A percentile compares a stretch with the other conserved stretches of the same genome.
These are phyloP conservation scores for Amanita fuliginea DNA, from an alignment of 768 basidiomycete species.

Conservation along the genomic window DNA sequence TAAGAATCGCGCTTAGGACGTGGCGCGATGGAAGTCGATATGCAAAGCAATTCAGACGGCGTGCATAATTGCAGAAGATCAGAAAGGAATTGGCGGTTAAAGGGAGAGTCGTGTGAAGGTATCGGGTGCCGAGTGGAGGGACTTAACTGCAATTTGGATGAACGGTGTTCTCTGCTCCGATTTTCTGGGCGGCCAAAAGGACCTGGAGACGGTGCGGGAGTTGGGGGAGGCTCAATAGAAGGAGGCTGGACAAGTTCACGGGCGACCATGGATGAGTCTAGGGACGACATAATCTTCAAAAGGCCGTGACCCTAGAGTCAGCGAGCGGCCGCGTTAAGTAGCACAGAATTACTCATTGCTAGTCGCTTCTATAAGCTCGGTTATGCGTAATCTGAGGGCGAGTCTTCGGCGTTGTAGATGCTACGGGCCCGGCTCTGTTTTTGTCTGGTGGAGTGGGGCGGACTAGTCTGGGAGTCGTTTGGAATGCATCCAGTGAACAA, in stretches of 20 bases:
- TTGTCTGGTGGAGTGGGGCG: too few relatives aligned
- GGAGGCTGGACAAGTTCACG: slow-evolving; percentile 7
- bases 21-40: slow-evolving; percentile 53
- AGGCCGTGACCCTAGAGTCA: not conserved
- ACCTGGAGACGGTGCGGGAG: slow-evolving; percentile 51
- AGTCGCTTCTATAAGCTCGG: not conserved
- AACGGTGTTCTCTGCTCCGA: slow-evolving; percentile 9
- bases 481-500: too few relatives aligned
- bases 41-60: slow-evolving; percentile 50
- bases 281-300: not conserved
- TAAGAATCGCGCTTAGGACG: slow-evolving; percentile 50
- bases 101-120: slow-evolving; percentile 21
- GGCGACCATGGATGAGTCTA: not conserved
- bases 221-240: slow-evolving; percentile 43
- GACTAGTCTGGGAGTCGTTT: too few relatives aligned
- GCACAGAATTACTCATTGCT: not conserved
- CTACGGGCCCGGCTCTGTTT: too few relatives aligned
- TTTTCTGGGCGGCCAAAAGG: slow-evolving; percentile 10
- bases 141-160: slow-evolving; percentile 11
- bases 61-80: slow-evolving; percentile 43
- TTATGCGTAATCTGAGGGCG: too few relatives aligned
- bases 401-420: too few relatives aligned
- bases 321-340: not conserved
- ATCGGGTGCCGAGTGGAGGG: not conserved
- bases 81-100: slow-evolving; percentile 41